Evolutionary conservation across 2,329 filamentous ascomycete genomes (phyloP), one percentile per base, ranked within the genome.

Genomic region (Coccinonectria pachysandricola): DNA sequence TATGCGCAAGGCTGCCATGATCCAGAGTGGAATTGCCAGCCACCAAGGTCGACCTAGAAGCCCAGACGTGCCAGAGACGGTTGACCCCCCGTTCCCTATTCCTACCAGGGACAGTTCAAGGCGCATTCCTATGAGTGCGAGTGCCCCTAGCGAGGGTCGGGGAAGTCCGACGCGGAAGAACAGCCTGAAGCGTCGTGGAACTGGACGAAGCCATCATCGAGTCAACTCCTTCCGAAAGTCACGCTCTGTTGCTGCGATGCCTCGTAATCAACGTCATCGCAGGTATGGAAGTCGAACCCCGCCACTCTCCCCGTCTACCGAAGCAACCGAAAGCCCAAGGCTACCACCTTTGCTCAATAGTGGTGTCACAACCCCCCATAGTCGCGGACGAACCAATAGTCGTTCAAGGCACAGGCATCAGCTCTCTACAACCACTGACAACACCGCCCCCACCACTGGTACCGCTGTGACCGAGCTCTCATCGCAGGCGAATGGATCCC

Each of bases 101-200:
- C 91, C 91, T 0, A 79, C 78, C 3, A 69, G 91, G 30, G 82
- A 84, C 15, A 96, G 88, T 54, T 98, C 87, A 5, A 75, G 86
- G 33, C 77, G 79, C 44, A 68, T 78, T 12, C 71, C 75, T 1
- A 56, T 75, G 33, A 78, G 70, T 39, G 62, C 69, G 26, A 86
- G 81, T 49, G 62, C 64, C 3, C 64, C 68, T 1, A 74, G 71
- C 35, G 85, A 94, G 36, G 81, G 81, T 4, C 77, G 75, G 20
- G 70, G 75, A 36, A 94, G 84, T 48, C 86, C 86, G 1, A 85
- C 79, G 1, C 68, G 72, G 16, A 57, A 58, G 8, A 62, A 62
- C n/a, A 64, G 65, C 12, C 73, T 69, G 54, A 62, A 71, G 29
- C 63, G 71, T 14, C 64, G 70, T 18, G 62, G 63, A 20, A 52